A percentile compares a stretch with the other conserved stretches of the same genome.
phyloP scores from a whole-genome alignment of 73 alveolate species.

The Uronychia setigera region DNA sequence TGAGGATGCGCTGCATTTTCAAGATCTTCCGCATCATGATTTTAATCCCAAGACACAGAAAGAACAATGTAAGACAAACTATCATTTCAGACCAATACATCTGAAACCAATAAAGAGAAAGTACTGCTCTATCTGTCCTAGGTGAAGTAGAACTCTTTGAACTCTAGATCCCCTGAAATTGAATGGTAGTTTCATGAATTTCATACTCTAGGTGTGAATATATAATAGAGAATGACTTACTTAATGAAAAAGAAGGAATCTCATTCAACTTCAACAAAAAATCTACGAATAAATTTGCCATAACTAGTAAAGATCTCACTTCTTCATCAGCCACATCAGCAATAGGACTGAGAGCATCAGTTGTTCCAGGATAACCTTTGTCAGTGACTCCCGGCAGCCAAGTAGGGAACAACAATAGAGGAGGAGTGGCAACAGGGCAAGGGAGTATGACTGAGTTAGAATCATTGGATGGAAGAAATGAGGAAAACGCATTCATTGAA shows the following conservation, averaged over 20 bases:
- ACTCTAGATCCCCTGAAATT: no score
- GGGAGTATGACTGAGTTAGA: not conserved
- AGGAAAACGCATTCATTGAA: not conserved
- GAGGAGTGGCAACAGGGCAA: not conserved
- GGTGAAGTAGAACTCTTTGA: no score
- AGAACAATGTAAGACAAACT: no score
- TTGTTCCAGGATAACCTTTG: not conserved
- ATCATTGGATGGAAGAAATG: not conserved
- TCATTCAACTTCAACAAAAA: no score
- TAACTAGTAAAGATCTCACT: no score
- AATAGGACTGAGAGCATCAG: not conserved
- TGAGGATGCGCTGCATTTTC: not conserved
- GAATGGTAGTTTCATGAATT: no score
- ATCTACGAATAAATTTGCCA: no score
- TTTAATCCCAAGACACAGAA: no score
- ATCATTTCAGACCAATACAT: no score
- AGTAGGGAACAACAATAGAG: not conserved
- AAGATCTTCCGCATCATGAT: not conserved
- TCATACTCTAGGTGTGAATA: not conserved
- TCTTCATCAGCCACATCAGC: not conserved
- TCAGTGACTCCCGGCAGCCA: not conserved
- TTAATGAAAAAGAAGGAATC: no score
- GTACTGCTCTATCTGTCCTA: no score
- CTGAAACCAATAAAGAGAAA: no score
- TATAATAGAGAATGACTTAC: not conserved